A percentile compares a stretch with the other conserved stretches of the same genome.
Evolutionary conservation across 2,329 filamentous ascomycete genomes (phyloP).

Genomic region (Neoarthrinium moseri): DNA sequence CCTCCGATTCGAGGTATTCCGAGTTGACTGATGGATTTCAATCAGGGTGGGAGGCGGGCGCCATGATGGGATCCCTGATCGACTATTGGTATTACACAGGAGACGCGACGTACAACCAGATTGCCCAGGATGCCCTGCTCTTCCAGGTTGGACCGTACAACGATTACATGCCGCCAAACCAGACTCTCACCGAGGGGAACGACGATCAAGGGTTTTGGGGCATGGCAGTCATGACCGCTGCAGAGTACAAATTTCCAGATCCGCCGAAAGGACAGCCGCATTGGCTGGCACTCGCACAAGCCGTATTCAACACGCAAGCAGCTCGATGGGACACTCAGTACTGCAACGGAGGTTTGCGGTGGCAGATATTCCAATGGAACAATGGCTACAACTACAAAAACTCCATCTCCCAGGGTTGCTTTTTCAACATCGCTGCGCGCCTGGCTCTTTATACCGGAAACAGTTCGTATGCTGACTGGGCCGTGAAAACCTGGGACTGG

Average conservation of each 20-base stretch:
- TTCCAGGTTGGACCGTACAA: conserved; percentile 71
- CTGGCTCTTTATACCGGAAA: conserved; percentile 78
- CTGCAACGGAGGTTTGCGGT: conserved; percentile 75
- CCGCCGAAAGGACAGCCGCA: conserved; percentile 56
- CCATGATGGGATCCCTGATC: conserved; percentile 68
- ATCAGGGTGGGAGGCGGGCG: conserved; percentile 70
- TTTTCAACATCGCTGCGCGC: conserved; percentile 64
- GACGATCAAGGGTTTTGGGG: conserved; percentile 78
- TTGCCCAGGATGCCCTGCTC: conserved; percentile 66
- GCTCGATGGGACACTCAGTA: conserved; percentile 67
- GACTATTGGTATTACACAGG: conserved; percentile 86
- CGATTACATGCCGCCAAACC: conserved; percentile 77
- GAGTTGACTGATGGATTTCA: neutral
- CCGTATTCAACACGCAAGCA: conserved; percentile 78
- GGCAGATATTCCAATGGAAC: conserved; percentile 85
- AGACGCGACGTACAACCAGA: conserved; percentile 68
- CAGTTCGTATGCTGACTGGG: conserved; percentile 75
- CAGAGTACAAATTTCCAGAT: conserved; percentile 66
- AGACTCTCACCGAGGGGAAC: conserved; percentile 68
- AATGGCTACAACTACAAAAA: conserved; percentile 79
- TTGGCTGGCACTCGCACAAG: conserved; percentile 73
- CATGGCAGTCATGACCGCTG: conserved; percentile 67
- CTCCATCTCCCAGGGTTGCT: conserved; percentile 61
- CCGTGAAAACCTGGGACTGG: conserved; percentile 71
- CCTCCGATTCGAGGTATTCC: neutral